Conservation (phyloP, 371 early-diverging fungal genomes). For the Lichtheimia ramosa region DNA sequence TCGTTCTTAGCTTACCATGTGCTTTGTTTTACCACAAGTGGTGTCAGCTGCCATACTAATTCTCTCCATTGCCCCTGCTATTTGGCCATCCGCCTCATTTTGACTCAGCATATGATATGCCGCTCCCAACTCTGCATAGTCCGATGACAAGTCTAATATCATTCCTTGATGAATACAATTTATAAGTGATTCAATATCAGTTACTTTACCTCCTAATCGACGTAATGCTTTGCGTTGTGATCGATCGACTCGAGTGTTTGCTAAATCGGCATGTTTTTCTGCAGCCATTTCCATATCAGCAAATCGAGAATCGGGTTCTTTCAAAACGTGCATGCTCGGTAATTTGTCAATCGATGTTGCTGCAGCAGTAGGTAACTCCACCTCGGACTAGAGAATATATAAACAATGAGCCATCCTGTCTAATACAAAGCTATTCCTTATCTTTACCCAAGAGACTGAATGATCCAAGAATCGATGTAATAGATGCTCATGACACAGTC, state of each 20-base stretch:
- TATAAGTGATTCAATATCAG: too few species aligned
- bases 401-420: not conserved
- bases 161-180: not conserved
- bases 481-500: conserved; percentile 79
- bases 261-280: conserved; percentile 56
- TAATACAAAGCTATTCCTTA: not conserved
- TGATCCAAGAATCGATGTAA: conserved; percentile 87
- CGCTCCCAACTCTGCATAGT: conserved; percentile 84
- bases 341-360: not conserved
- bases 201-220: conserved; percentile 59
- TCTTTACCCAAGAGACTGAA: conserved; percentile 57
- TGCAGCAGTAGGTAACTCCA: not conserved
- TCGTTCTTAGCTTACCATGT: conserved; percentile 45
- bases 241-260: conserved; percentile 58
- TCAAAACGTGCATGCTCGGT: conserved; percentile 34
- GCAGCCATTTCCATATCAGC: conserved; percentile 67
- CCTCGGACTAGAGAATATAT: not conserved
- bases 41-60: conserved; percentile 82
- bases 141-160: conserved; percentile 51
- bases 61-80: conserved; percentile 78
- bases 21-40: conserved; percentile 66
- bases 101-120: conserved; percentile 87
- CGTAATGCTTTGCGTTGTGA: conserved; percentile 58
- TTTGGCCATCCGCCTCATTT: conserved; percentile 55
- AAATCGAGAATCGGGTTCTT: conserved; percentile 69